phyloP scores from a whole-genome alignment of 2,329 filamentous ascomycete genomes.

The Aspergillus ustus region DNA sequence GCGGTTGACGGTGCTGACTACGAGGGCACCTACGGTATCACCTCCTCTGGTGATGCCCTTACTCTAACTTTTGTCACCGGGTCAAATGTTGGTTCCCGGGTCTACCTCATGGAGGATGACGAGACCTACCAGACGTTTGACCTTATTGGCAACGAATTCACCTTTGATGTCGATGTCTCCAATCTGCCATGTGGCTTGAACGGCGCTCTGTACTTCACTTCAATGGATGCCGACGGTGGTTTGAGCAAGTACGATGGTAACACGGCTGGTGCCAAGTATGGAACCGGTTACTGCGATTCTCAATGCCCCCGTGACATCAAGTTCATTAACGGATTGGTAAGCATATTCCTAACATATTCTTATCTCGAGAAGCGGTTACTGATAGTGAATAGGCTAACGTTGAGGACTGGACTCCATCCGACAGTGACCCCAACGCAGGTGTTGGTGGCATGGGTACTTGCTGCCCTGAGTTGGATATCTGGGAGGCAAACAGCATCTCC shows the following conservation, averaged over 20 bases:
- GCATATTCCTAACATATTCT: not conserved
- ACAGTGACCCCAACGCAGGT: conserved; percentile 59
- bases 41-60: conserved; percentile 53
- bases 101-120: conserved; percentile 65
- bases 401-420: conserved; percentile 57
- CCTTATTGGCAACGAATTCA: conserved; percentile 69
- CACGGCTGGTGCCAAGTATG: conserved; percentile 62
- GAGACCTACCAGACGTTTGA: conserved; percentile 68
- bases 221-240: conserved; percentile 66
- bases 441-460: conserved; percentile 60
- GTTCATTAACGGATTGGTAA: conserved; percentile 42
- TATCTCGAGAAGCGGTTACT: not conserved
- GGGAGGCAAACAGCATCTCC: conserved; percentile 70
- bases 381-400: conserved; percentile 51
- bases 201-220: conserved; percentile 68
- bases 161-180: conserved; percentile 73
- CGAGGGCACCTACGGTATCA: conserved; percentile 55
- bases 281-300: conserved; percentile 67
- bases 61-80: conserved; percentile 54
- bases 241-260: conserved; percentile 54
- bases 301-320: conserved; percentile 59
- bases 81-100: conserved; percentile 54
- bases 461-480: conserved; percentile 71
- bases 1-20: conserved; percentile 63
- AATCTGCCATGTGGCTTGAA: conserved; percentile 71